These are phyloP conservation scores for Coemansia sp. DNA, from an alignment of 192 early-diverging fungal genomes.

Conservation along the genomic window DNA sequence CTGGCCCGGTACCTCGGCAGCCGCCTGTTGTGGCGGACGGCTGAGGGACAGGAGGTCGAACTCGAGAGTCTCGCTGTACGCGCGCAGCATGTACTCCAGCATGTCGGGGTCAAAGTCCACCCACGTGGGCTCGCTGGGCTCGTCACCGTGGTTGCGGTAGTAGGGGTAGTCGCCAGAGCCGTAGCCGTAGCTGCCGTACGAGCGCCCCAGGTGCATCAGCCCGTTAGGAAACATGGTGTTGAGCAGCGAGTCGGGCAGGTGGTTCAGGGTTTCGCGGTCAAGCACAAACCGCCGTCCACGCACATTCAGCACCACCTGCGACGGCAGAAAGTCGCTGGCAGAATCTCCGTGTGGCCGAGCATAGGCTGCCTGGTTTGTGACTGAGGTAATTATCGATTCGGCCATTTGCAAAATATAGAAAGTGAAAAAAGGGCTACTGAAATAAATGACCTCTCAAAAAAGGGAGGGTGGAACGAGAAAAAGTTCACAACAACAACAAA, in stretches of 20 bases:
- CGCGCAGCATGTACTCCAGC: slow-evolving; percentile 52
- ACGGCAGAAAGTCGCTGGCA: slow-evolving; percentile 39
- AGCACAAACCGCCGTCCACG: slow-evolving; percentile 50
- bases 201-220: slow-evolving; percentile 29
- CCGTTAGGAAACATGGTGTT: slow-evolving; percentile 55
- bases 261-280: slow-evolving; percentile 55
- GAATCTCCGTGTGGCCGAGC: slow-evolving; percentile 56
- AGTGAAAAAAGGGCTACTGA: not conserved
- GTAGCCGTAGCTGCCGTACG: slow-evolving; percentile 31
- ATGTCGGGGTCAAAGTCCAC: slow-evolving; percentile 58
- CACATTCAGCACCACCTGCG: slow-evolving; percentile 42
- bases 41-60: slow-evolving; percentile 23
- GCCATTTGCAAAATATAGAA: slow-evolving; percentile 15
- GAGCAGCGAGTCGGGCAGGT: slow-evolving; percentile 51
- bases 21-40: slow-evolving; percentile 10
- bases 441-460: not conserved
- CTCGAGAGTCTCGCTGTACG: slow-evolving; percentile 39
- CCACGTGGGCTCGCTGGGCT: slow-evolving; percentile 38
- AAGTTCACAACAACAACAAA: slow-evolving; percentile 2
- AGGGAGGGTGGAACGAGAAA: not conserved
- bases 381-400: slow-evolving; percentile 52
- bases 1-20: slow-evolving; percentile 4
- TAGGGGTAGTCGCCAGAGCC: slow-evolving; percentile 29
- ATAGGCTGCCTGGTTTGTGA: slow-evolving; percentile 47
- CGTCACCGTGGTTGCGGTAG: slow-evolving; percentile 20